Conservation (phyloP, 2,329 filamentous ascomycete genomes). For the Cladosporium oxysporum region DNA sequence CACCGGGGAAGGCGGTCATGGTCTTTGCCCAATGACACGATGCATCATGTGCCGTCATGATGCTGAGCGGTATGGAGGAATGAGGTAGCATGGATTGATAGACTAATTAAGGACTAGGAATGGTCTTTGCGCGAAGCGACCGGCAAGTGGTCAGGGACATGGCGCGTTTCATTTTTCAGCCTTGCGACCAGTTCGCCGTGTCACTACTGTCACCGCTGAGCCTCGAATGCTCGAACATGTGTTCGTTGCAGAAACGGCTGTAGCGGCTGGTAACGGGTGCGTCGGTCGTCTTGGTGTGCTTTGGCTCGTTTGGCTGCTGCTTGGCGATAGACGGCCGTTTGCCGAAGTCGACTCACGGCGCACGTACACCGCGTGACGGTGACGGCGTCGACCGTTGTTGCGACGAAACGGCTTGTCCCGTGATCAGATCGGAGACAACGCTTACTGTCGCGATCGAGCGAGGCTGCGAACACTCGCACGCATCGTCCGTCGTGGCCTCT, state of each 20-base stretch:
- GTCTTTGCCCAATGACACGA: background rate
- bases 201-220: background rate
- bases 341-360: constrained; percentile 5
- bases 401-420: constrained; percentile 10
- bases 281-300: constrained; percentile 12
- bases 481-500: constrained; percentile 5
- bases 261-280: constrained; percentile 16
- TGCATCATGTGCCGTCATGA: constrained; percentile 3
- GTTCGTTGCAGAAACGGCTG: constrained; percentile 9
- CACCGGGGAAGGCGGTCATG: background rate
- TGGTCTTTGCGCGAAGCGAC: constrained; percentile 2
- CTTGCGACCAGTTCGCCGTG: constrained; percentile 1
- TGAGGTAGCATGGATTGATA: constrained; percentile 5
- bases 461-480: background rate
- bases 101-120: constrained; percentile 5
- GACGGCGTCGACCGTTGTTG: background rate
- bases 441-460: constrained; percentile 1
- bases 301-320: background rate
- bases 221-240: constrained; percentile 9
- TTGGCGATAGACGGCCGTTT: constrained; percentile 9
- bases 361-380: constrained; percentile 11
- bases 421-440: background rate
- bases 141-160: background rate
- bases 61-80: constrained; percentile 11
- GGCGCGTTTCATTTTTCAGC: constrained; percentile 14